Conservation (phyloP, 805 yeast genomes). For the Ogataea pignaliae region DNA sequence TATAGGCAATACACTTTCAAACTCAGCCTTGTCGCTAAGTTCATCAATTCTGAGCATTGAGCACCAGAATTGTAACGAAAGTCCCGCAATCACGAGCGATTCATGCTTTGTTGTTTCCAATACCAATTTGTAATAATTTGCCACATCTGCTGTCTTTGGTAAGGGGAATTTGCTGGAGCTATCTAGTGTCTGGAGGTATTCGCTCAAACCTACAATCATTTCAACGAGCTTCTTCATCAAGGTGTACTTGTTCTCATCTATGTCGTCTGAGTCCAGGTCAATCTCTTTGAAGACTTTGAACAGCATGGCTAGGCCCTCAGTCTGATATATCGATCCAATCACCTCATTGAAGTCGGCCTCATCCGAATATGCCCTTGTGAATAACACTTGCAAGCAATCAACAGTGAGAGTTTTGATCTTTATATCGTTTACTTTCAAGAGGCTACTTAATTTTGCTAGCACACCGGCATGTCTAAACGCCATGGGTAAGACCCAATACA, state of each 20-base stretch:
- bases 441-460: slow-evolving; percentile 55
- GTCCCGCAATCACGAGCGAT: slow-evolving; percentile 83
- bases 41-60: slow-evolving; percentile 80
- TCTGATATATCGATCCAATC: slow-evolving; percentile 71
- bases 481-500: slow-evolving; percentile 85
- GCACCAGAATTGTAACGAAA: slow-evolving; percentile 93
- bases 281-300: slow-evolving; percentile 58
- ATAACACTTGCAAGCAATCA: slow-evolving; percentile 84
- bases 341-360: slow-evolving; percentile 70
- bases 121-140: slow-evolving; percentile 67
- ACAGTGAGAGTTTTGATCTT: slow-evolving; percentile 77
- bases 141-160: slow-evolving; percentile 56
- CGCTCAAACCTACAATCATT: slow-evolving; percentile 83
- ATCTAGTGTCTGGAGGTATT: slow-evolving; percentile 46
- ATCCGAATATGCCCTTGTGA: slow-evolving; percentile 70
- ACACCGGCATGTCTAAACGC: slow-evolving; percentile 66
- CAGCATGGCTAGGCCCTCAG: slow-evolving; percentile 70
- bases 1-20: slow-evolving; percentile 55
- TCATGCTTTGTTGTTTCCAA: slow-evolving; percentile 78
- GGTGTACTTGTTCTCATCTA: slow-evolving; percentile 70
- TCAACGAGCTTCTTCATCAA: slow-evolving; percentile 87
- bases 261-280: slow-evolving; percentile 59
- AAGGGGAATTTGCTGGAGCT: slow-evolving; percentile 26
- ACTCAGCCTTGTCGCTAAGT: slow-evolving; percentile 52
- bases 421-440: slow-evolving; percentile 54